Evolutionary conservation across 1,284 basidiomycete genomes (phyloP).

Genomic region (Ganoderma sinense): DNA sequence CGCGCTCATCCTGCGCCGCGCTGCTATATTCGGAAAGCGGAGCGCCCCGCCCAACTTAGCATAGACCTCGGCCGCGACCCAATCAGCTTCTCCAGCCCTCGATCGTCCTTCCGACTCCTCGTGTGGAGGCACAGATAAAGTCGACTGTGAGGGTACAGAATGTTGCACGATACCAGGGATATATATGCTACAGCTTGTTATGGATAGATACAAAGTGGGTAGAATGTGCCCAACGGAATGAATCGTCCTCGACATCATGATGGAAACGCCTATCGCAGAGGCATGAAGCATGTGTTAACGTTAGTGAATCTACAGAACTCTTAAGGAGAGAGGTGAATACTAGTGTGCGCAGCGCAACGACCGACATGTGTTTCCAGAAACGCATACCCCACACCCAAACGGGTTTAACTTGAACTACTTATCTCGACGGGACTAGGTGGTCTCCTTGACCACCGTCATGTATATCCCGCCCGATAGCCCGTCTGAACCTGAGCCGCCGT

Average conservation of each 20-base stretch:
- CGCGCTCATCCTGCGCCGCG: neutral
- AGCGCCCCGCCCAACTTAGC: neutral
- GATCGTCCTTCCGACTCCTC: neutral
- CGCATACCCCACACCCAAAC: neutral
- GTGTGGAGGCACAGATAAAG: neutral
- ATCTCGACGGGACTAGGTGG: slow-evolving; percentile 24
- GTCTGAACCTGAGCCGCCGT: slow-evolving; percentile 20
- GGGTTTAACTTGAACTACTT: neutral
- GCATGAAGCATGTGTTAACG: neutral
- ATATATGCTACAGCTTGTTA: slow-evolving; percentile 8
- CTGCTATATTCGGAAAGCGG: neutral
- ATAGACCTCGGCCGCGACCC: neutral
- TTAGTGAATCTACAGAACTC: neutral
- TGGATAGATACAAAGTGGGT: slow-evolving; percentile 1
- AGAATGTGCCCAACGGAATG: neutral
- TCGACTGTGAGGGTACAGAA: neutral
- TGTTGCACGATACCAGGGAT: neutral
- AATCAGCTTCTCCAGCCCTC: neutral
- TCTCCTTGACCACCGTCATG: slow-evolving; percentile 51
- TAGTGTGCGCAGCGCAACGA: neutral
- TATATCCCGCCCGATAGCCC: slow-evolving; percentile 41
- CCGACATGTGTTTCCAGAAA: neutral
- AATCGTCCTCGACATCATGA: neutral
- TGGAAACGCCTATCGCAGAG: neutral
- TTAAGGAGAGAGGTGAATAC: neutral